Evolutionary conservation across 306 rosid species (phyloP), one percentile per base, ranked within the genome.

Genomic region (Luffa acutangula): DNA sequence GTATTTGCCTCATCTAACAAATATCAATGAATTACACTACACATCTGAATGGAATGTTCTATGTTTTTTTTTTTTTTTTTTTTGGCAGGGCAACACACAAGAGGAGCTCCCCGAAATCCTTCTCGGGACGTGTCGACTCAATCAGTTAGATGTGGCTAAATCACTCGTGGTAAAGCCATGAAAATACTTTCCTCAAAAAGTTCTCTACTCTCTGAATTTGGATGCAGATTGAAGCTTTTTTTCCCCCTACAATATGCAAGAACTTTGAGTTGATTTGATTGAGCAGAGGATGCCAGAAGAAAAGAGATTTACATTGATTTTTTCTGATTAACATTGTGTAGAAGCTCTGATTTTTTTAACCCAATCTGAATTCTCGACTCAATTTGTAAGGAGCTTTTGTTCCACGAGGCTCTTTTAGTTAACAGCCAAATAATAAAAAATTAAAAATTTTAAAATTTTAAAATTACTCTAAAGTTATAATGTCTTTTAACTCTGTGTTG

Each of bases 101-200:
- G 96, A 90, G 66, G 98, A 94, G 84, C 94, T 94, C 18, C 97
- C 96, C 1, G 98, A 94, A 84, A 83, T 82, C 14, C 91, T 94
- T 34, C 80, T 94, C 33, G 98, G 97, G 79, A 89, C 98, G 54
- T 94, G 97, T 78, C 83, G 96, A 67, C 87, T 94, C 52, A 94
- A 87, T 82, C 90, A 90, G 66, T 79, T 94, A 81, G 98, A 94
- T 58, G 89, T 88, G 33, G 85, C 96, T 9, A 92, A 90, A 85
- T 81, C 97, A 37, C 58, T 86, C 74, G 25, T 77, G 49, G 86
- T 85, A 63, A 86, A 78, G 42, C 83, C 80, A 9, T 90, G 67
- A 79, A 67, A 65, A 33, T 17, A 33, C 46, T 9, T 7, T 0
- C 31, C 73, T 66, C 31, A 43, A 2, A 37, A 39, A 36, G n/a